Evolutionary conservation across 768 basidiomycete genomes (phyloP), one percentile per base, ranked within the genome.

Genomic region (Suillus decipiens): DNA sequence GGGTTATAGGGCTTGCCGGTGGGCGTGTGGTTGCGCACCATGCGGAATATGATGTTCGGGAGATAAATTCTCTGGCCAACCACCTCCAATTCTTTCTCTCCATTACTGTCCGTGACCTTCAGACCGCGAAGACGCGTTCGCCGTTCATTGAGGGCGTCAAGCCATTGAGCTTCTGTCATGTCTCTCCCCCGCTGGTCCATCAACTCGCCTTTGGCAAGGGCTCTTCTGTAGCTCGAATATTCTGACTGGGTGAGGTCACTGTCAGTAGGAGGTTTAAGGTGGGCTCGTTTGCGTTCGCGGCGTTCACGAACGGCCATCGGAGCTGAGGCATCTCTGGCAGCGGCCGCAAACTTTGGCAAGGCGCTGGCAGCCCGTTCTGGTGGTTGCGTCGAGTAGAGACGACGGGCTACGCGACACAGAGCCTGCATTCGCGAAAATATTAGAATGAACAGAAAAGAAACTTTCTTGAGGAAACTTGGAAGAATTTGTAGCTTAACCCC

Each of bases 31-130:
- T 98, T 98, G 28, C 92, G 87, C 50, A 96, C 87, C 62, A 98
- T 82, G 62, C 85, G 84, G 76, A 96, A 89, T 64, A 91, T 75
- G 72, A 90, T 81, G 75, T 98, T 96, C 45, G 95, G 95, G 42
- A 98, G 88, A 78, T 95, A 97, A 28, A 97, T 82, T 66, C 86
- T 87, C 69, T 90, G 87, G 60, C 92, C 95, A 61, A 93, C 83
- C 60, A 94, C 84, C 66, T 82, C 78, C 10, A 79, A 78, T 55
- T 83, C 78, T 54, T 73, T 70, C 45, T 81, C 76, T 17, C 81
- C 82, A 15, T 73, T 68, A 45, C 72, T 73, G 64, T 77, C 74
- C 43, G 78, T 77, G 36, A 75, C 76, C 59, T 77, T 77, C 66
- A 88, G 76, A 74, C 92, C 92, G 67, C 91, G 91, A 57, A 92